phyloP scores from a whole-genome alignment of 306 rosid genomes.

The Cicer yamashitae region DNA sequence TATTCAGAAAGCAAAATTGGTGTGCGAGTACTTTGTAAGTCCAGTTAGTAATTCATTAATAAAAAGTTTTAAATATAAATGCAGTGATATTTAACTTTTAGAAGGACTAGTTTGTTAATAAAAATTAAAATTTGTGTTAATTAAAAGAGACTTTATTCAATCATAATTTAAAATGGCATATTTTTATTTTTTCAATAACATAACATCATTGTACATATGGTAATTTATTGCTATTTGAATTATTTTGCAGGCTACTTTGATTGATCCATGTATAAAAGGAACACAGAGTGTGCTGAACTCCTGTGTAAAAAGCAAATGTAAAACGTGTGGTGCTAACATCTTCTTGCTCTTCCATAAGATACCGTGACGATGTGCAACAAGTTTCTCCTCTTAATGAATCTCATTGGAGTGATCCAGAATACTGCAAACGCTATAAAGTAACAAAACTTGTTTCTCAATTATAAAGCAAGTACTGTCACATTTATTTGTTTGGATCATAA shows the following conservation, averaged over 20 bases:
- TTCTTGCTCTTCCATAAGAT: slow-evolving; percentile 84
- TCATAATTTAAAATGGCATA: neutral
- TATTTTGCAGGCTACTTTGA: slow-evolving; percentile 56
- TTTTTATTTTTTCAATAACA: no score
- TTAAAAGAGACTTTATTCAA: neutral
- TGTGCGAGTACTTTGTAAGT: no score
- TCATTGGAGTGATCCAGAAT: slow-evolving; percentile 77
- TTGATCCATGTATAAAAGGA: slow-evolving; percentile 77
- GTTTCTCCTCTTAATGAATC: slow-evolving; percentile 73
- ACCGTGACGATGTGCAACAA: slow-evolving; percentile 58
- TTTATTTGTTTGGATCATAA: no score
- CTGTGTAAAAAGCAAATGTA: slow-evolving; percentile 63
- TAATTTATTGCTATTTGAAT: no score
- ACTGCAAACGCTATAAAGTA: slow-evolving; percentile 76
- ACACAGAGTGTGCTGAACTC: slow-evolving; percentile 71
- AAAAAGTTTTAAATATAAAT: no score
- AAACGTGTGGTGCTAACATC: slow-evolving; percentile 79
- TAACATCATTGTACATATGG: no score
- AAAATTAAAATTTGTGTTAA: no score
- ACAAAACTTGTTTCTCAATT: neutral
- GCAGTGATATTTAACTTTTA: no score
- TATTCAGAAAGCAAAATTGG: no score
- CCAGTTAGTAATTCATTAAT: no score
- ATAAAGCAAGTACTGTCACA: no score
- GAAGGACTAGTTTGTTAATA: neutral